Percentiles rank a stretch among this genome's conserved stretches.
Evolutionary conservation across 495 filamentous ascomycete species (phyloP).

Genomic region (Daldinia childiae): DNA sequence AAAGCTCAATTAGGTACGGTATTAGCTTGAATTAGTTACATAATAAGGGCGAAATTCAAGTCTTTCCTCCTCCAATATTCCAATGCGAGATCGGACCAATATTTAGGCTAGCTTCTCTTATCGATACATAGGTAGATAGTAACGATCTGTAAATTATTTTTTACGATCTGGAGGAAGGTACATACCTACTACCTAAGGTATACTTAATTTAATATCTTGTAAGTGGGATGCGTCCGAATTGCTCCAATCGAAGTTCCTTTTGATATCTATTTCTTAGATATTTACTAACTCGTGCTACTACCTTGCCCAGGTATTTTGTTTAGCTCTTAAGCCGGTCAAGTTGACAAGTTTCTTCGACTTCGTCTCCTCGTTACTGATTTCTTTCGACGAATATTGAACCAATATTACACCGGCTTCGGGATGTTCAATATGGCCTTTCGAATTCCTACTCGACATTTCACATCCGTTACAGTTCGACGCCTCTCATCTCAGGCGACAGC

Average conservation of each 20-base stretch:
- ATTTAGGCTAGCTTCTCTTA: conserved; percentile 30
- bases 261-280: not conserved
- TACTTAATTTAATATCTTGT: not conserved
- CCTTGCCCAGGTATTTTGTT: not conserved
- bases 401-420: not conserved
- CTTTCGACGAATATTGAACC: not conserved
- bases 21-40: not conserved
- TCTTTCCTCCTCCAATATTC: not conserved
- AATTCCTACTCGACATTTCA: conserved; percentile 28
- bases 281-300: not conserved
- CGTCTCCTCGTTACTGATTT: not conserved
- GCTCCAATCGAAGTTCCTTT: conserved; percentile 5
- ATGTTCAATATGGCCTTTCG: conserved; percentile 37
- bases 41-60: not conserved
- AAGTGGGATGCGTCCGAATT: not conserved
- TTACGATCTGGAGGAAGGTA: not conserved
- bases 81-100: conserved; percentile 30
- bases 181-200: not conserved
- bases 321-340: not conserved
- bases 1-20: too few relatives aligned
- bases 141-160: conserved; percentile 5
- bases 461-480: conserved; percentile 18
- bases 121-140: conserved; percentile 7
- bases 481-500: conserved; percentile 36
- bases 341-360: not conserved